Percentiles rank a stretch among this genome's conserved stretches.
phyloP scores from a whole-genome alignment of 371 early-diverging fungal genomes.

The Rhizopus stolonifer region DNA sequence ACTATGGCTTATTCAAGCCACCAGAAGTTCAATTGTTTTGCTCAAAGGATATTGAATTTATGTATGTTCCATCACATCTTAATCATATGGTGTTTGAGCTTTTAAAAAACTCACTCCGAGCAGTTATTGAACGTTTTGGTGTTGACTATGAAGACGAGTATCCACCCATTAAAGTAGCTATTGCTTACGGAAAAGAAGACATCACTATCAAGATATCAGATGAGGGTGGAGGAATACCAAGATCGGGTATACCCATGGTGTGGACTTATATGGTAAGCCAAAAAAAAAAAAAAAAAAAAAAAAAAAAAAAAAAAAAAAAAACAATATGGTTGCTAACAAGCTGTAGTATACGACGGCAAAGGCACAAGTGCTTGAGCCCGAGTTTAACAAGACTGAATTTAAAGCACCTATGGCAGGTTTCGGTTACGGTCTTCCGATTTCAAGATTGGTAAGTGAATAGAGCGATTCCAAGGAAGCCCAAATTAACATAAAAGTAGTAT shows the following conservation, averaged over 20 bases:
- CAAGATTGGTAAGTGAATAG: conserved; percentile 14
- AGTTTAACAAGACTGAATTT: conserved; percentile 83
- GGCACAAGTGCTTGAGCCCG: conserved; percentile 83
- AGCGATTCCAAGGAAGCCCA: no score
- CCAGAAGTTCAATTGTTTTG: conserved; percentile 84
- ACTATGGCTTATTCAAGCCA: conserved; percentile 86
- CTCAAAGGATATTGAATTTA: conserved; percentile 86
- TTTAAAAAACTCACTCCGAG: conserved; percentile 94
- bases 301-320: no score
- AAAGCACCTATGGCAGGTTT: conserved; percentile 98
- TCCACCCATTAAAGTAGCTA: conserved; percentile 91
- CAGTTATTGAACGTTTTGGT: conserved; percentile 92
- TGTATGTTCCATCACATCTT: conserved; percentile 96
- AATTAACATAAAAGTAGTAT: conserved; percentile 46
- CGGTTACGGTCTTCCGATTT: conserved; percentile 94
- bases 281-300: neutral
- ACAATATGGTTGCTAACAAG: no score
- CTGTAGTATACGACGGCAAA: conserved; percentile 89
- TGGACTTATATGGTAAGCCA: conserved; percentile 90
- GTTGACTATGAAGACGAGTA: conserved; percentile 81
- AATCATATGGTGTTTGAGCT: conserved; percentile 99
- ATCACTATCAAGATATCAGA: conserved; percentile 96
- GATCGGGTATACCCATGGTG: conserved; percentile 87
- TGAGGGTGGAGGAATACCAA: conserved; percentile 96
- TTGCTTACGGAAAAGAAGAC: conserved; percentile 96